Evolutionary conservation across 805 yeast genomes (phyloP), one percentile per base, ranked within the genome.

Genomic region (Candida dendrica): DNA sequence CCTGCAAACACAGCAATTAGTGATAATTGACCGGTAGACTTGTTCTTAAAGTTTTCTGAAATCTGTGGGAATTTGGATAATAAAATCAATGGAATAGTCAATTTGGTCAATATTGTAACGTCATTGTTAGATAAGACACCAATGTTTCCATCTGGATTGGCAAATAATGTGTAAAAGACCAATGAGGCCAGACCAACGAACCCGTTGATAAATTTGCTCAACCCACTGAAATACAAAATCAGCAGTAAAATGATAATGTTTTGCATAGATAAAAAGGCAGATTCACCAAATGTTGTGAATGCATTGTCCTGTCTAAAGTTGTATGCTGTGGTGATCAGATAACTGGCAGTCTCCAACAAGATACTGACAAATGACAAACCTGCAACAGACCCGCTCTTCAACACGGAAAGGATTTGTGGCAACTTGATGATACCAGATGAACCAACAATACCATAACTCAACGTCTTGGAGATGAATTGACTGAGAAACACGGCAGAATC

Each of bases 11-110:
- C 68, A 8, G 70, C 53, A 18, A 64, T 52, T 7, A 62, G 53
- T 11, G 69, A 57, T 42, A 68, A 50, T 42, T 65, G 65, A 17
- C 75, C 77, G 5, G 75, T 69, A 32, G 72, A 66, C 40, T 60
- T 64, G 31, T 53, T 52, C 35, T 48, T 47, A 50, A 58, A 61
- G 49, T 67, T 70, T 34, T 55, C 53, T 30, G 50, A 16, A 16
- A 69, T 69, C 49, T 71, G 75, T 0, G 75, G 75, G 11, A 72
- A 41, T 44, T 67, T 68, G 39, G 65, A 54, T 10, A 56, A 40
- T 15, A 68, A 50, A 1, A 60, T 47, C 36, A 68, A 45, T 17
- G 72, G 73, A 15, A 66, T 57, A 9, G 68, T 55, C 24, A 60
- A 46, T 19, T 57, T 52, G 36, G 64, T 66, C 14, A 68, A 48